These are phyloP conservation scores for Anethum foeniculum DNA, from an alignment of 140 eudicot genomes.

Conservation along the genomic window DNA sequence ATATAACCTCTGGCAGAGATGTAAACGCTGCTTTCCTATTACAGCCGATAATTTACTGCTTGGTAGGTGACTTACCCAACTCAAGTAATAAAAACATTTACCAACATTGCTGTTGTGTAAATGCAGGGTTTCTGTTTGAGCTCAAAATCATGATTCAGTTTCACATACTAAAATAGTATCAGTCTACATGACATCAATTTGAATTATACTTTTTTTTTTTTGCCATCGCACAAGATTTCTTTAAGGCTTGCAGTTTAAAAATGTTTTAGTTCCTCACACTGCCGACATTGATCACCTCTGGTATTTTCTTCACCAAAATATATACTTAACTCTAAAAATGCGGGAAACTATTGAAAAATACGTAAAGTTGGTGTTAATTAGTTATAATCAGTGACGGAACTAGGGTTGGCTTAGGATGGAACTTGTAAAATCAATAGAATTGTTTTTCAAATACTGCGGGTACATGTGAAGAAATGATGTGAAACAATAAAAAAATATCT, in stretches of 20 bases:
- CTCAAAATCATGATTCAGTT: not conserved
- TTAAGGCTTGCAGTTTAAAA: too few species aligned
- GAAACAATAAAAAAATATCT: too few species aligned
- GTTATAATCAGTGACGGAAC: too few species aligned
- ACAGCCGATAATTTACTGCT: not conserved
- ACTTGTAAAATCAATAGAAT: too few species aligned
- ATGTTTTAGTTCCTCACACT: not conserved
- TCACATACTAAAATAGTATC: not conserved
- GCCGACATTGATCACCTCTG: not conserved
- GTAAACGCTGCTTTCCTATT: not conserved
- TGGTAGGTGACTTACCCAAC: not conserved
- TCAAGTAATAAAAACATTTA: not conserved
- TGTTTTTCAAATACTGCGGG: too few species aligned
- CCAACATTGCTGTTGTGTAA: not conserved
- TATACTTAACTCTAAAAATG: too few species aligned
- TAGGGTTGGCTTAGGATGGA: too few species aligned
- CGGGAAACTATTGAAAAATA: too few species aligned
- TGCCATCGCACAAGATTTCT: not conserved
- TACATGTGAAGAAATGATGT: too few species aligned
- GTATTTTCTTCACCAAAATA: too few species aligned
- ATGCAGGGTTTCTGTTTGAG: not conserved
- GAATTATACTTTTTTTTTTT: not conserved
- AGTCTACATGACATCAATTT: not conserved
- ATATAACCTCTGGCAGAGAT: not conserved
- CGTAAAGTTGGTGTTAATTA: too few species aligned